phyloP scores from a whole-genome alignment of 345 rosid species.

The Euphorbia peplus region DNA sequence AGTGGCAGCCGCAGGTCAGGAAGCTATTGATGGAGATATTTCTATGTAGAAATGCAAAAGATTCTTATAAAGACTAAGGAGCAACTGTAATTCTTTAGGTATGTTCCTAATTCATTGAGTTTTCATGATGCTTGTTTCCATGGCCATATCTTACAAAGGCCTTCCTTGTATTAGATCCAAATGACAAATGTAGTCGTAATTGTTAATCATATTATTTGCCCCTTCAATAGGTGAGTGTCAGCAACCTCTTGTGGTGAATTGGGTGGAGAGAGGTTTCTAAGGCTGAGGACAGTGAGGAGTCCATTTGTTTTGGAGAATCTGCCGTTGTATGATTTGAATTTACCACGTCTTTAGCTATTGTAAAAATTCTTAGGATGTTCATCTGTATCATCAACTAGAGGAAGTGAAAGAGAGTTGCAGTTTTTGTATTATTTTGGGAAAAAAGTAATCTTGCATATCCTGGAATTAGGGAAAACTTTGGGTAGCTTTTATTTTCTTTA shows the following conservation, averaged over 20 bases:
- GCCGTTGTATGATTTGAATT: slow-evolving; percentile 26
- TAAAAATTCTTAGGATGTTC: slow-evolving; percentile 14
- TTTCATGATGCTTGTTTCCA: slow-evolving; percentile 22
- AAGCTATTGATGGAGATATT: slow-evolving; percentile 67
- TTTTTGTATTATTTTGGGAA: slow-evolving; percentile 13
- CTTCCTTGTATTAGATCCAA: slow-evolving; percentile 15
- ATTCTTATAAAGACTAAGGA: slow-evolving; percentile 42
- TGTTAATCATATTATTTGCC: slow-evolving; percentile 42
- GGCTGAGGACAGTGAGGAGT: slow-evolving; percentile 28
- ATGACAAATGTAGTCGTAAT: slow-evolving; percentile 25
- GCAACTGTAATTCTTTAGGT: slow-evolving; percentile 50
- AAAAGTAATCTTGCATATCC: slow-evolving; percentile 9
- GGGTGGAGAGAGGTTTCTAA: slow-evolving; percentile 37
- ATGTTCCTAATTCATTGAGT: slow-evolving; percentile 44
- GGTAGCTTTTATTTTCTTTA: slow-evolving; percentile 1
- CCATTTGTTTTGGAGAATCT: slow-evolving; percentile 33
- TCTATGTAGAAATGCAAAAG: slow-evolving; percentile 46
- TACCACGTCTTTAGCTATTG: slow-evolving; percentile 16
- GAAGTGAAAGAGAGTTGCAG: slow-evolving; percentile 11
- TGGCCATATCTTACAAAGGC: slow-evolving; percentile 19
- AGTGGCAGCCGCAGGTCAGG: slow-evolving; percentile 66
- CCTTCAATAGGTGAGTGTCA: slow-evolving; percentile 51
- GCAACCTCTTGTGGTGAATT: slow-evolving; percentile 46
- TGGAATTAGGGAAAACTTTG: background rate
- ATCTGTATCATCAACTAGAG: slow-evolving; percentile 10